These are phyloP conservation scores for Rhynchospora breviuscula DNA, from an alignment of 176 grass and related monocot species.

Conservation along the genomic window DNA sequence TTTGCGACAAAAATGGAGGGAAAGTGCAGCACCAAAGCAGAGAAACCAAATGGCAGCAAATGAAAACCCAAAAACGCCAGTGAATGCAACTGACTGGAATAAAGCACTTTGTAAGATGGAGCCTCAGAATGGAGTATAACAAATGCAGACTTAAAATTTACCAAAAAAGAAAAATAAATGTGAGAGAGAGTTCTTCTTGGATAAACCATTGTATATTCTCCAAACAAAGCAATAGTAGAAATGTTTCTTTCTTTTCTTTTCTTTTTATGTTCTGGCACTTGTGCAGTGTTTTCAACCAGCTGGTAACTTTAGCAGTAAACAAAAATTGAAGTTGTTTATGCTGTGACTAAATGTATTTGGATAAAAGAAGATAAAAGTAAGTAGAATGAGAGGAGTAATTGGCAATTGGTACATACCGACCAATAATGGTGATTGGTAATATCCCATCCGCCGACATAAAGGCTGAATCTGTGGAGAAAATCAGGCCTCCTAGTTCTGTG, in stretches of 20 bases:
- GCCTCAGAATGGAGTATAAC: background rate
- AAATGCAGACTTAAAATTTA: background rate
- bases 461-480: constrained; percentile 50
- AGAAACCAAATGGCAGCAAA: constrained; percentile 56
- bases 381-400: background rate
- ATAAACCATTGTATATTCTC: background rate
- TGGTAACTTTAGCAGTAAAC: background rate
- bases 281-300: background rate
- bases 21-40: constrained; percentile 46
- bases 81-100: constrained; percentile 83
- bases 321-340: too few relatives aligned
- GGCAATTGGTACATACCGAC: constrained; percentile 55
- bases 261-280: constrained; percentile 14
- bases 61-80: constrained; percentile 65
- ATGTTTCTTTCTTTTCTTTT: background rate
- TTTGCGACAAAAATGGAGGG: constrained; percentile 41
- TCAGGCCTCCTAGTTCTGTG: constrained; percentile 72
- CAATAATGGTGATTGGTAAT: constrained; percentile 89
- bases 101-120: background rate
- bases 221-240: background rate
- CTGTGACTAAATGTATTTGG: constrained; percentile 21
- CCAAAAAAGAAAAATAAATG: background rate
- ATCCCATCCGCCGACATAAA: constrained; percentile 81
- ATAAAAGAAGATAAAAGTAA: constrained; percentile 32
- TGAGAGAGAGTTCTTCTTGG: background rate